Base-by-base conservation (phyloP, 768 basidiomycete genomes). In the Hygrocybe punicea region DNA sequence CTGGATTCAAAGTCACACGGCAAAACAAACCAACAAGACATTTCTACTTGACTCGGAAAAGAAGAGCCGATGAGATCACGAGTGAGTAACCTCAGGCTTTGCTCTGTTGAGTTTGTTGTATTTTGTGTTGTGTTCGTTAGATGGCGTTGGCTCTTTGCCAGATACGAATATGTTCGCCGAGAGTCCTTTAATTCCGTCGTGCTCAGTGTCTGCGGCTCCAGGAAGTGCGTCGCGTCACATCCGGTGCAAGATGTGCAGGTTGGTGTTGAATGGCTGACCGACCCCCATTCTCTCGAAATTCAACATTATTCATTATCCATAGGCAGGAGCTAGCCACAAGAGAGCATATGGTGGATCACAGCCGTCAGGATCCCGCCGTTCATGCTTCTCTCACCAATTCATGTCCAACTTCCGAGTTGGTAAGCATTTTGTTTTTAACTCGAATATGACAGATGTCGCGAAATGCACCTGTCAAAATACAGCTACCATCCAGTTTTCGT, bases 341-440 rank as follows among this genome's bases (percentile, higher is more conserved):
- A n/a, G 92, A 94, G 66, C 91, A 97, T 67, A 93, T 98, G 90
- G 81, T 93, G 47, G 89, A 93, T 68, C 93, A 95, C 63, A 88
- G 87, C 86, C 85, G 4, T 76, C 80, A 6, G 57, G 16, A 51
- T 14, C 40, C 2, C 4, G 5, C 52, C 4, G 19, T 25, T 19
- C 9, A 54, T 25, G 55, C 24, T 24, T 70, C 4, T 62, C 73
- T 4, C 78, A 84, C 16, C 4, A 10, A 42, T 4, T 42, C 39
- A 10, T 19, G 16, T 10, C 6, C 19, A 16, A 4, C 40, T 11
- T 42, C 40, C 6, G 16, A 42, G 11, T 19, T 10, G 29, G 29
- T 29, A 8, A 29, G 29, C n/a, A n/a, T n/a, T n/a, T n/a, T n/a
- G n/a, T n/a, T n/a, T n/a, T n/a, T n/a, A n/a, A n/a, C n/a, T n/a